phyloP scores from a whole-genome alignment of 208 protist genomes.

The Borovskyia barvae region DNA sequence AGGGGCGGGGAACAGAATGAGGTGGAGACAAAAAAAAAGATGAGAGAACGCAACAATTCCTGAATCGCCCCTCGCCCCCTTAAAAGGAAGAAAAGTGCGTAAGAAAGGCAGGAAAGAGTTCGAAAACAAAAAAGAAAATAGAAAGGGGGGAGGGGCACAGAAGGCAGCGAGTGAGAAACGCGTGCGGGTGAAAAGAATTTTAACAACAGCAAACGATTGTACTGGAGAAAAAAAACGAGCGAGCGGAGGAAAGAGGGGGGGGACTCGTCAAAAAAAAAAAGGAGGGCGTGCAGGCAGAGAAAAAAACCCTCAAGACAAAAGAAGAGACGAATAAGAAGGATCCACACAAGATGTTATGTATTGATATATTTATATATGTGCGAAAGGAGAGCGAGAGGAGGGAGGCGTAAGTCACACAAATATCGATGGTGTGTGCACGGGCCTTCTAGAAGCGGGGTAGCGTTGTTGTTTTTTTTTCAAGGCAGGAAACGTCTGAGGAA shows the following conservation, averaged over 20 bases:
- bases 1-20: background rate
- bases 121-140: conserved; percentile 8
- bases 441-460: no score
- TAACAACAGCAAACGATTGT: no score
- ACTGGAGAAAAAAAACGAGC: background rate
- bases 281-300: background rate
- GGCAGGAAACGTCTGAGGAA: no score
- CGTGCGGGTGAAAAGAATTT: no score
- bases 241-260: background rate
- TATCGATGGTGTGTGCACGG: no score
- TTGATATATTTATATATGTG: no score
- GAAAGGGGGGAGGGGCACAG: conserved; percentile 4
- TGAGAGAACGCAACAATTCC: conserved; percentile 3
- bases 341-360: no score
- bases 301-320: background rate
- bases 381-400: no score
- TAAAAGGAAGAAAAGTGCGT: background rate
- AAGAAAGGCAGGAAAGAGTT: conserved; percentile 2
- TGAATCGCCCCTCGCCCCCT: no score
- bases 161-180: background rate
- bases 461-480: no score
- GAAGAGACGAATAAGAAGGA: no score
- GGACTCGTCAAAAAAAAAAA: background rate
- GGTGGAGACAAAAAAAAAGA: background rate
- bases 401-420: no score